Conservation (phyloP, 768 basidiomycete genomes). For the Suillus variegatus region DNA sequence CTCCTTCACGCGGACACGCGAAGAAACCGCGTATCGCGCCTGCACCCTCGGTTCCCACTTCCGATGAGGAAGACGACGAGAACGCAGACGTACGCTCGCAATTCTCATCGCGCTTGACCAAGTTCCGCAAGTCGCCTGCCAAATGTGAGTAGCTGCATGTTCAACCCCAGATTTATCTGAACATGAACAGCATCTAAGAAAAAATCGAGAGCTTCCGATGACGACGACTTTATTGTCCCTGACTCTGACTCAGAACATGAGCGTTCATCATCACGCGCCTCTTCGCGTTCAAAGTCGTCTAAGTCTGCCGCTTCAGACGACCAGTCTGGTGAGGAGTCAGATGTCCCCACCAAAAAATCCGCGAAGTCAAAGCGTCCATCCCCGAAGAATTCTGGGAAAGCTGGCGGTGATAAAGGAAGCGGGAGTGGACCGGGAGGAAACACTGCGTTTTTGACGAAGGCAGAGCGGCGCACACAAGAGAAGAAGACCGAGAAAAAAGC, state of each 20-base stretch:
- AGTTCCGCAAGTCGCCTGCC: constrained; percentile 63
- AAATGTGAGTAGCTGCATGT: constrained; percentile 44
- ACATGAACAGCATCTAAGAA: constrained; percentile 40
- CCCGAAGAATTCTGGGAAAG: constrained; percentile 30
- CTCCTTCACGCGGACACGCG: constrained; percentile 34
- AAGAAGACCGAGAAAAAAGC: constrained; percentile 85
- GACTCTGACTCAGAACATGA: constrained; percentile 62
- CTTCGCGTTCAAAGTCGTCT: constrained; percentile 42
- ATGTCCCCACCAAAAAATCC: constrained; percentile 35
- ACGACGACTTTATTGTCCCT: constrained; percentile 73
- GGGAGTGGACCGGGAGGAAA: constrained; percentile 28
- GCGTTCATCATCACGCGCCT: constrained; percentile 52
- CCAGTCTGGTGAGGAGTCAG: constrained; percentile 44
- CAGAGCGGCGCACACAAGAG: constrained; percentile 72
- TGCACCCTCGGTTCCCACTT: constrained; percentile 43
- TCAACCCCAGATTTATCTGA: constrained; percentile 4
- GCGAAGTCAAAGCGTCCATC: constrained; percentile 34
- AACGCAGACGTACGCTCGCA: constrained; percentile 39
- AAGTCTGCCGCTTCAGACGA: constrained; percentile 36
- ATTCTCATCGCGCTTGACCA: constrained; percentile 61
- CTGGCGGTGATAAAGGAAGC: constrained; percentile 26
- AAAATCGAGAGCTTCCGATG: constrained; percentile 44
- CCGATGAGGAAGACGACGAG: constrained; percentile 54
- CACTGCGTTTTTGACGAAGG: constrained; percentile 73
- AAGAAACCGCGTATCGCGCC: constrained; percentile 67